Base-by-base conservation (phyloP, 2,329 filamentous ascomycete species). In the Fusarium ramigenum region DNA sequence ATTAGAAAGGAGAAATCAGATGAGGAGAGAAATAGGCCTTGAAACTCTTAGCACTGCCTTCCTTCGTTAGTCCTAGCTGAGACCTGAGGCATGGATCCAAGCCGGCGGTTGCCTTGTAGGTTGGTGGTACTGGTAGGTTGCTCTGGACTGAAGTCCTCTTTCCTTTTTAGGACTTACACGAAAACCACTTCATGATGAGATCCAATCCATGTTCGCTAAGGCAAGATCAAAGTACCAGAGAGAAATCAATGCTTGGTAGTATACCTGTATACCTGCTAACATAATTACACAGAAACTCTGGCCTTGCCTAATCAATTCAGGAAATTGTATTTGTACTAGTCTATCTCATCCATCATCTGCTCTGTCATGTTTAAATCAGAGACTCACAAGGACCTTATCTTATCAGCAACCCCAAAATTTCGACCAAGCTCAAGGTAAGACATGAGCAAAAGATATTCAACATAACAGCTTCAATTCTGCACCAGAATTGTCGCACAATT, bases 41-140 rank as follows among this genome's bases (percentile, higher is more conserved):
- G 37, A 57, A 43, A 43, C 58, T 56, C 37, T 60, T 34, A 44
- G 54, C 58, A 73, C 58, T 69, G 54, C 57, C 60, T 64, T 44
- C 37, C 28, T 60, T 47, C 40, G 32, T 44, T 50, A 74, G 71
- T 73, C 71, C 71, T 74, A 72, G 71, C 63, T 71, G 63, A 67
- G 66, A 76, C 75, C 75, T 77, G 69, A 77, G 74, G 75, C 75
- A 76, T 53, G 43, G 60, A 57, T 68, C 42, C 56, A 59, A 47
- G 32, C 7, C 56, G 19, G 40, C 32, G 56, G 40, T 50, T 58
- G 42, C 56, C 40, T 58, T 58, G 54, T 28, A 49, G 32, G 56
- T 57, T 23, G 28, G n/a, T 75, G 34, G 50, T 40, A 40, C 16
- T 75, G 34, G 50, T 40, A 54, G 50, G 44, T 62, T 50, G 36